Conservation (phyloP, 768 basidiomycete species). For the Vararia minispora region DNA sequence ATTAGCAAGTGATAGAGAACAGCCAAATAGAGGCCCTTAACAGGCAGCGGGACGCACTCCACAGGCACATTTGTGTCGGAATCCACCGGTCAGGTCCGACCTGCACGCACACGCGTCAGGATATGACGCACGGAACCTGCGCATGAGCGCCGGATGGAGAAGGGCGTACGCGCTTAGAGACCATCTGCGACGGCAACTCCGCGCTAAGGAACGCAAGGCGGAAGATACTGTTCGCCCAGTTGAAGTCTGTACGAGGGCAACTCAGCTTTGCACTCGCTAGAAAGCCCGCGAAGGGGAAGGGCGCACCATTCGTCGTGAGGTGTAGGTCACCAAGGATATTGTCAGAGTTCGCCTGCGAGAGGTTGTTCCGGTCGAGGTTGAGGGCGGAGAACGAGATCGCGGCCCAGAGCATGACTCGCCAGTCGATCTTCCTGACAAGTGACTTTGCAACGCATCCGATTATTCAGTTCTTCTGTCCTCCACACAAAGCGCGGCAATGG, state of each 20-base stretch:
- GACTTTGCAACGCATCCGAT: constrained; percentile 25
- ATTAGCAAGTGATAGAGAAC: constrained; percentile 19
- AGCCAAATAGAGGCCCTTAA: not conserved
- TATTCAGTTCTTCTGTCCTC: not conserved
- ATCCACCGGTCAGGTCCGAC: constrained; percentile 52
- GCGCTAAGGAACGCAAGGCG: constrained; percentile 16
- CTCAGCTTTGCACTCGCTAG: no score
- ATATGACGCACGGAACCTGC: not conserved
- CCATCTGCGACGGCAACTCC: constrained; percentile 51
- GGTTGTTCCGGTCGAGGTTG: constrained; percentile 39
- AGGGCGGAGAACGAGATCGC: constrained; percentile 44
- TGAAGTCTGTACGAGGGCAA: no score
- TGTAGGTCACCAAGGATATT: constrained; percentile 47
- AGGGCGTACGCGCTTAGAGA: constrained; percentile 38
- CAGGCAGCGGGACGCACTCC: constrained; percentile 13
- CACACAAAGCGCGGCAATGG: not conserved
- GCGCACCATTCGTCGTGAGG: constrained; percentile 42
- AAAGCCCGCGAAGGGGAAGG: constrained; percentile 21
- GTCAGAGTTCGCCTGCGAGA: constrained; percentile 52
- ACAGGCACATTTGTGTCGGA: constrained; percentile 34
- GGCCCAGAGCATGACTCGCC: constrained; percentile 46
- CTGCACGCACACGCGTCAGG: not conserved
- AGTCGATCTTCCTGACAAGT: constrained; percentile 44
- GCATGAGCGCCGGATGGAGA: not conserved
- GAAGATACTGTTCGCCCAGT: constrained; percentile 10